phyloP scores from a whole-genome alignment of 345 rosid genomes.

The Populus pruinosa region DNA sequence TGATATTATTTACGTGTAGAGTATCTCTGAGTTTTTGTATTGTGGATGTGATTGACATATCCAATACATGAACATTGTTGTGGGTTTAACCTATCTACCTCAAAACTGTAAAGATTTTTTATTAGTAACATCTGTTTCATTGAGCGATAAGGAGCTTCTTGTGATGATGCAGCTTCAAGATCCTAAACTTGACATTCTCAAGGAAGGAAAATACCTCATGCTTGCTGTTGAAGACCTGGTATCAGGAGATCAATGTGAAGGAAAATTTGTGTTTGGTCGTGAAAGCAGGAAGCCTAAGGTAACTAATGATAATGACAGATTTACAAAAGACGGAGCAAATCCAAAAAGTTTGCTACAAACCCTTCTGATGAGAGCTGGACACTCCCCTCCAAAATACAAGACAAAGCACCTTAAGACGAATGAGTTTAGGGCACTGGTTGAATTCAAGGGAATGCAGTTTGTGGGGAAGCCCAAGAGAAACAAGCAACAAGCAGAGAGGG shows the following conservation, averaged over 20 bases:
- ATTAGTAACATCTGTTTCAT: not conserved
- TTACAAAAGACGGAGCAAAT: slow-evolving; percentile 79
- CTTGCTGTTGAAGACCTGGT: slow-evolving; percentile 90
- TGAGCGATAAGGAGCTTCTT: slow-evolving; percentile 7
- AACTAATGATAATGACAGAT: slow-evolving; percentile 45
- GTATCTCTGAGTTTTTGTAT: not conserved
- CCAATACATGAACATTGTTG: not conserved
- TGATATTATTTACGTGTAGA: not conserved
- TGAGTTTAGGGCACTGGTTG: slow-evolving; percentile 88
- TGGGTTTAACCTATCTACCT: not conserved
- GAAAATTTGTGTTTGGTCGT: slow-evolving; percentile 93
- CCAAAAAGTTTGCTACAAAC: slow-evolving; percentile 95
- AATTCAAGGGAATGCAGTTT: slow-evolving; percentile 97
- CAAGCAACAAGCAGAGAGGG: slow-evolving; percentile 93
- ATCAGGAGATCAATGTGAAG: slow-evolving; percentile 92
- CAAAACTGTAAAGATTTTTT: not conserved
- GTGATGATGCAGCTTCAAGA: slow-evolving; percentile 62
- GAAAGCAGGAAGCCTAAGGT: slow-evolving; percentile 57
- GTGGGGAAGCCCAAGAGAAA: slow-evolving; percentile 89
- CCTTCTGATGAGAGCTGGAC: slow-evolving; percentile 90
- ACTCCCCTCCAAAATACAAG: slow-evolving; percentile 95
- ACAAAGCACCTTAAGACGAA: slow-evolving; percentile 90
- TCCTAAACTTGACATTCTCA: slow-evolving; percentile 66
- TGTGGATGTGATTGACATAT: not conserved
- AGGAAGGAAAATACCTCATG: slow-evolving; percentile 88